These are phyloP conservation scores for Mangifera indica DNA, from an alignment of 345 rosid species.

Conservation along the genomic window DNA sequence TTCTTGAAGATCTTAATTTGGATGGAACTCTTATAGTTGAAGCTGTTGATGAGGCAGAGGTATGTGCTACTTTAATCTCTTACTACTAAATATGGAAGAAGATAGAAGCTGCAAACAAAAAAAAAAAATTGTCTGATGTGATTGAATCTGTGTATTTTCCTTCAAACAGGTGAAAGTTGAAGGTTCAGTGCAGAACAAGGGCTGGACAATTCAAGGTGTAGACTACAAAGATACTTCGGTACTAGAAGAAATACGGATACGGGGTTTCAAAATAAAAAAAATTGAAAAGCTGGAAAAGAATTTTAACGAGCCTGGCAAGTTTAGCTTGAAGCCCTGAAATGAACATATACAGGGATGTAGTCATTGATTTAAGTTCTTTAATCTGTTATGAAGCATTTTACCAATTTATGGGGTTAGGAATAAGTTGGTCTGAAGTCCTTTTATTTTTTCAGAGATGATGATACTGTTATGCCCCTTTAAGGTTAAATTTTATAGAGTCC, in stretches of 20 bases:
- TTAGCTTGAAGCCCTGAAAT: slow-evolving; percentile 38
- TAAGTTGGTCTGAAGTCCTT: neutral
- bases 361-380: too few species aligned
- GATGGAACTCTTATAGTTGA: slow-evolving; percentile 80
- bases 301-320: slow-evolving; percentile 52
- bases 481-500: too few species aligned
- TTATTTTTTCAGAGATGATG: too few species aligned
- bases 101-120: too few species aligned
- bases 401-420: too few species aligned
- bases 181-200: slow-evolving; percentile 71
- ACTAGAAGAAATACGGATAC: slow-evolving; percentile 74
- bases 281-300: slow-evolving; percentile 65
- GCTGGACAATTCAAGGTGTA: slow-evolving; percentile 70
- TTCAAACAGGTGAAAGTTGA: slow-evolving; percentile 57
- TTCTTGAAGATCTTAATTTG: slow-evolving; percentile 59
- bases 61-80: slow-evolving; percentile 22
- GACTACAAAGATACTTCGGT: slow-evolving; percentile 65
- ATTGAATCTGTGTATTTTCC: neutral
- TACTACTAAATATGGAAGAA: too few species aligned
- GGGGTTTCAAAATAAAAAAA: slow-evolving; percentile 77
- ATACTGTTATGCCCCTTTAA: too few species aligned
- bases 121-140: too few species aligned
- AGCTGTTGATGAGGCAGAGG: slow-evolving; percentile 77
- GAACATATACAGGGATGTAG: too few species aligned
- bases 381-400: too few species aligned